Evolutionary conservation across 495 filamentous ascomycete genomes (phyloP).

Genomic region (Xanthoparmelia taractica): DNA sequence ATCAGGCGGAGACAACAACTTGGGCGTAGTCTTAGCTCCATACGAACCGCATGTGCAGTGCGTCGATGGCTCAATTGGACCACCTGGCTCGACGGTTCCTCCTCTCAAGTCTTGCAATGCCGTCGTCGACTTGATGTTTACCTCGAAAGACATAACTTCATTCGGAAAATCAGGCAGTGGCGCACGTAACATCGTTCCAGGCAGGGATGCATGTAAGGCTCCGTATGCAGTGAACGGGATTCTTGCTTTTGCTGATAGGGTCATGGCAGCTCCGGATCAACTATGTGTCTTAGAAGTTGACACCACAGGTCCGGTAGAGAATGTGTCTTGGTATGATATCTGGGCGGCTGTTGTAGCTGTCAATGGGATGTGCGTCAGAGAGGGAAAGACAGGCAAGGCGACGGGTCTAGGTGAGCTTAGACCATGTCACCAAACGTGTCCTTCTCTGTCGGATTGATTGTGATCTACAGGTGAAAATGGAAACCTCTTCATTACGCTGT

Average conservation of each 20-base stretch:
- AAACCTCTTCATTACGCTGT: neutral
- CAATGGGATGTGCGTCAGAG: constrained; percentile 8
- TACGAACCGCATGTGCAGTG: neutral
- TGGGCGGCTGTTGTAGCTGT: constrained; percentile 15
- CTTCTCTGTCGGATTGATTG: neutral
- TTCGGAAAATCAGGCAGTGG: neutral
- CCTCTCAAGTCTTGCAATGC: constrained; percentile 1
- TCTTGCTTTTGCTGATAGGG: neutral
- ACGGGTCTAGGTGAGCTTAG: constrained; percentile 3
- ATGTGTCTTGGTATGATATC: constrained; percentile 12
- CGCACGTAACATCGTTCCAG: neutral
- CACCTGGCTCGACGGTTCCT: neutral
- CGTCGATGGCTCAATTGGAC: neutral
- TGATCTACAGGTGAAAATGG: neutral
- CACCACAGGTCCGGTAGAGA: neutral
- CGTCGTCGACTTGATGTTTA: neutral
- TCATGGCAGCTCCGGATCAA: neutral
- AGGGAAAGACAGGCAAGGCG: constrained; percentile 3
- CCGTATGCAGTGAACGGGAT: neutral
- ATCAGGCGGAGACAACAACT: neutral
- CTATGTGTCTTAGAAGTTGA: neutral
- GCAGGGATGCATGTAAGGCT: neutral
- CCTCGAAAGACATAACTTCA: neutral
- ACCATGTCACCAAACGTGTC: neutral
- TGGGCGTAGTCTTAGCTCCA: neutral